Evolutionary conservation across 768 basidiomycete genomes (phyloP), one percentile per base, ranked within the genome.

Genomic region (Pisolithus microcarpus): DNA sequence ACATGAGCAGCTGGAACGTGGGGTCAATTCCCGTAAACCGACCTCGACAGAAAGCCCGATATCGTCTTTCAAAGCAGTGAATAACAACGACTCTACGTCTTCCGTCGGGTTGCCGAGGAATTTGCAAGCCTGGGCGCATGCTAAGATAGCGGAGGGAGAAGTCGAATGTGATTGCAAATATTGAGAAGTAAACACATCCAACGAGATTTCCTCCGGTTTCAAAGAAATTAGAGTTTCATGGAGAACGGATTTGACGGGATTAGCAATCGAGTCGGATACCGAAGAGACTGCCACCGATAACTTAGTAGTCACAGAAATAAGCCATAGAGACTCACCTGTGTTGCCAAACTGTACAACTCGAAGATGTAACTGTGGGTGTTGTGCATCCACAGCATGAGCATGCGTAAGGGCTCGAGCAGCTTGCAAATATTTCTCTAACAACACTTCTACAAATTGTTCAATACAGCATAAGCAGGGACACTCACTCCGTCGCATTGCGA

Each of bases 401-500:
- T 67, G 71, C 10, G 70, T 72, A 4, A 97, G 75, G 0, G 87
- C 87, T 56, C 75, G 75, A 4, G 81, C 65, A 0, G 93, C 93
- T 58, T 91, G 88, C 34, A 94, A 69, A 53, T 83, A 81, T 65
- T 91, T 90, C 62, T 81, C 93, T 93, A 13, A 19, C 21, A n/a
- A n/a, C 42, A 45, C 55, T 4, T 57, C 36, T 15, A 23, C 7
- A 24, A 15, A 28, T 2, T 26, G 48, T 2, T 24, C 38, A 34
- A 38, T 43, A 43, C 45, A 21, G 18, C 19, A 36, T 23, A 9
- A 37, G 38, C 40, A n/a, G 23, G 48, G 43, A 58, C 42, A 72
- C 83, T 63, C 61, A 94, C 93, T 82, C 61, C 87, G 78, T 53
- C 90, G 79, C 44, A 88, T 75, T 26, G 86, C 81, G 18, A 97